Percentiles rank a stretch among this genome's conserved stretches.
Conservation (phyloP, 345 rosid genomes). For the Salix udensis region DNA sequence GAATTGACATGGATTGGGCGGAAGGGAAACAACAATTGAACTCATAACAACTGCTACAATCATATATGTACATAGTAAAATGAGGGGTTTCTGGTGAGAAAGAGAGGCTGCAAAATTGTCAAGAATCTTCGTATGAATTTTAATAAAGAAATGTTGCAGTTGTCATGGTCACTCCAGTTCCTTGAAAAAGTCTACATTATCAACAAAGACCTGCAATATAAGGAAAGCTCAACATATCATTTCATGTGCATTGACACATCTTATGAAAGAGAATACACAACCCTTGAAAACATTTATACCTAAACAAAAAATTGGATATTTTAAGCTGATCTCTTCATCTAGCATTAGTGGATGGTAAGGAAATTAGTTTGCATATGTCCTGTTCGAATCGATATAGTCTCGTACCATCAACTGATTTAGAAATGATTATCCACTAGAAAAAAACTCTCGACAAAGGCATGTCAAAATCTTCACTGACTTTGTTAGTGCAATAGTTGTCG, state of each 20-base stretch:
- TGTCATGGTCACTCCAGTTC: constrained; percentile 31
- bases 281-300: not conserved
- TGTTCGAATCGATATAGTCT: not conserved
- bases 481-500: not conserved
- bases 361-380: not conserved
- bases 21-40: too few species aligned
- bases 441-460: not conserved
- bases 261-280: not conserved
- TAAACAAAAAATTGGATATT: not conserved
- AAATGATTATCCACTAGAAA: not conserved
- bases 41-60: not conserved
- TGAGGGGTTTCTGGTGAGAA: constrained; percentile 8
- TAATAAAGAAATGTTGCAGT: not conserved
- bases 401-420: not conserved
- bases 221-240: not conserved
- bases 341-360: not conserved
- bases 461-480: not conserved
- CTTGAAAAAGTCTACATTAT: constrained; percentile 30
- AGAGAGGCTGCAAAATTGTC: not conserved
- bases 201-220: constrained; percentile 35
- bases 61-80: not conserved
- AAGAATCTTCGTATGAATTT: not conserved
- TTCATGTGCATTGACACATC: not conserved
- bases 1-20: too few species aligned
- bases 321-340: not conserved